Conservation (phyloP, 306 rosid species). For the Cyclanthera cordifolia region DNA sequence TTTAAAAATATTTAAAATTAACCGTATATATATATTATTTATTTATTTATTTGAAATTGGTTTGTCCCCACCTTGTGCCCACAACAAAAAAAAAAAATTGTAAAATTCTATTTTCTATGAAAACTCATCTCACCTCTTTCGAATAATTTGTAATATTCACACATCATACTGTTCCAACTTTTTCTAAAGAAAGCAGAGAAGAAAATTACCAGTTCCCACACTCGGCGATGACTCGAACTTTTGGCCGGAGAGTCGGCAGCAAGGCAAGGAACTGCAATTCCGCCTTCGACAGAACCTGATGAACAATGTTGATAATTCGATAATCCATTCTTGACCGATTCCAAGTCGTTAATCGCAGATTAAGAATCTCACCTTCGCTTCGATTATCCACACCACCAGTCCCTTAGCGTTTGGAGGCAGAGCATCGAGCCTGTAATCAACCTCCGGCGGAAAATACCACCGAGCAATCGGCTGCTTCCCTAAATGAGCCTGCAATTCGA, state of each 20-base stretch:
- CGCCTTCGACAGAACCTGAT: conserved; percentile 83
- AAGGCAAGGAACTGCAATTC: conserved; percentile 86
- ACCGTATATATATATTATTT: too few species aligned
- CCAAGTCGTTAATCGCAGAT: not conserved
- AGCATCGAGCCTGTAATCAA: conserved; percentile 80
- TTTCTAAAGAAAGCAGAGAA: not conserved
- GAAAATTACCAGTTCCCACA: conserved; percentile 78
- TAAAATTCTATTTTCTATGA: too few species aligned
- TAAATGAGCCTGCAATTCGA: conserved; percentile 34
- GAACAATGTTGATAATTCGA: not conserved
- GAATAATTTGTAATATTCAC: too few species aligned
- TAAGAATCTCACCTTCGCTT: conserved; percentile 34
- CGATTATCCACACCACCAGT: conserved; percentile 48
- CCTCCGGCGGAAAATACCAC: conserved; percentile 96
- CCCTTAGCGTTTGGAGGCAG: conserved; percentile 80
- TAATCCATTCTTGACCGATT: not conserved
- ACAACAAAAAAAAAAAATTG: too few species aligned
- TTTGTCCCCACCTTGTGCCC: too few species aligned
- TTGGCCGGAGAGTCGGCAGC: conserved; percentile 70
- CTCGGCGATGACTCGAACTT: conserved; percentile 88
- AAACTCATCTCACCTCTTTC: too few species aligned
- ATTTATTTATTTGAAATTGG: too few species aligned
- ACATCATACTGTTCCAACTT: too few species aligned
- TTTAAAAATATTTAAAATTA: too few species aligned
- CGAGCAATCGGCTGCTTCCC: conserved; percentile 65